Base-by-base conservation (phyloP, 768 basidiomycete genomes). In the Kondoa subrosea region DNA sequence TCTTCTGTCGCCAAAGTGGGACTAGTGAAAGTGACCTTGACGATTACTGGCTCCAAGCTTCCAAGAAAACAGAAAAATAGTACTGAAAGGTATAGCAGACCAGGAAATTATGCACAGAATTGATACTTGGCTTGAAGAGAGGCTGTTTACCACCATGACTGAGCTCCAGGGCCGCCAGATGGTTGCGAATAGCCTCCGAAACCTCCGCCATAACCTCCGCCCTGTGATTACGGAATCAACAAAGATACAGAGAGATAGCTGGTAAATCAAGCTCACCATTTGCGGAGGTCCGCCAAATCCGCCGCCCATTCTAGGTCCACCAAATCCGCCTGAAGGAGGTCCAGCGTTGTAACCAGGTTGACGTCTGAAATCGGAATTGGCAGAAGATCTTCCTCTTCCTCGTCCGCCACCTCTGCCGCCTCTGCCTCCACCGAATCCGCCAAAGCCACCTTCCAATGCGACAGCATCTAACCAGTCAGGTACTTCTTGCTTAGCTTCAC, bases 401-500 rank as follows among this genome's bases (percentile, higher is more conserved):
- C 40, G 8, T 50, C 40, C 40, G 21, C 40, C 12, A 50, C 85
- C 81, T 33, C 82, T 79, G 50, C 82, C 80, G 14, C 82, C 78
- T n/a, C 83, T 74, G 73, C 78, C 78, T 29, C 79, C 75, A 50
- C 78, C 69, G n/a, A 74, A 71, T 17, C 73, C 70, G 30, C 71
- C 57, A 63, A 73, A 75, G 64, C 81, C 78, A 33, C 81, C 78
- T 78, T 96, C 92, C 66, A 85, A 83, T 2, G 85, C 84, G 68
- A 96, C 85, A 14, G 86, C 84, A 75, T 91, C 88, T 65, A 99
- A 81, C 91, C 92, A 99, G 1, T 76, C 65, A 0, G 95, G 95
- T 67, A 91, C 87, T 63, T 93, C 91, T 77, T 95, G 91, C 77
- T 96, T 92, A 63, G 93, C 92, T 78, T 99, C 93, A 65, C 88